These are phyloP conservation scores for Podaxis mareebaensis DNA, from an alignment of 768 basidiomycete genomes.

Conservation along the genomic window DNA sequence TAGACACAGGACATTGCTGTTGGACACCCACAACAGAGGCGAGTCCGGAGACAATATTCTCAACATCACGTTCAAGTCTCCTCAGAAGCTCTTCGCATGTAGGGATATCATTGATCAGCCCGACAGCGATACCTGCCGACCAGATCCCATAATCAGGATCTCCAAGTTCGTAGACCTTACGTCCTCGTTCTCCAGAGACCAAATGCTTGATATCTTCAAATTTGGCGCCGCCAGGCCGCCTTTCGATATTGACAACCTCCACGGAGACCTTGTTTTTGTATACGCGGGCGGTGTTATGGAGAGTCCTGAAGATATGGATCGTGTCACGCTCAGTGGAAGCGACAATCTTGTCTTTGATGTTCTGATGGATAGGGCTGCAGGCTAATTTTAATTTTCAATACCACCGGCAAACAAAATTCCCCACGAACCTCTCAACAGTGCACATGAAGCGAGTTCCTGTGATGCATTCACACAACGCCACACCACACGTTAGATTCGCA, in stretches of 20 bases:
- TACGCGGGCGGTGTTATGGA: slow-evolving; percentile 82
- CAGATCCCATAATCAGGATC: slow-evolving; percentile 90
- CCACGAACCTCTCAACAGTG: slow-evolving; percentile 71
- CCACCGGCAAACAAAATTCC: slow-evolving; percentile 54
- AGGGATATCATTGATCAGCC: slow-evolving; percentile 82
- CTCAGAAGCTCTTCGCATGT: slow-evolving; percentile 72
- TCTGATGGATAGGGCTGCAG: slow-evolving; percentile 77
- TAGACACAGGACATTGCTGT: slow-evolving; percentile 19
- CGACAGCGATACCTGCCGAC: slow-evolving; percentile 65
- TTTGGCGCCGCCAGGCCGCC: slow-evolving; percentile 79
- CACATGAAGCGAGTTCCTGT: slow-evolving; percentile 87
- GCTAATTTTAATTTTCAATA: slow-evolving; percentile 45
- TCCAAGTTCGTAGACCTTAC: slow-evolving; percentile 77
- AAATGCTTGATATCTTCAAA: slow-evolving; percentile 84
- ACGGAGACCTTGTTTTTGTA: slow-evolving; percentile 82
- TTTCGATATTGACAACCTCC: slow-evolving; percentile 86
- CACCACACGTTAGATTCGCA: slow-evolving; percentile 22
- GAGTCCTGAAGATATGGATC: slow-evolving; percentile 86
- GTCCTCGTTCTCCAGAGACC: slow-evolving; percentile 70
- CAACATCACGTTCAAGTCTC: slow-evolving; percentile 74
- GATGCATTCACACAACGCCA: slow-evolving; percentile 19
- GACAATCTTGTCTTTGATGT: slow-evolving; percentile 90
- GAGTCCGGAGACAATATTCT: slow-evolving; percentile 60
- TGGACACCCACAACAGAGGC: slow-evolving; percentile 25
- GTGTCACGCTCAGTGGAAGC: slow-evolving; percentile 82